Percentiles rank a stretch among this genome's conserved stretches.
Conservation (phyloP, 371 early-diverging fungal genomes). For the Apophysomyces trapeziformis region DNA sequence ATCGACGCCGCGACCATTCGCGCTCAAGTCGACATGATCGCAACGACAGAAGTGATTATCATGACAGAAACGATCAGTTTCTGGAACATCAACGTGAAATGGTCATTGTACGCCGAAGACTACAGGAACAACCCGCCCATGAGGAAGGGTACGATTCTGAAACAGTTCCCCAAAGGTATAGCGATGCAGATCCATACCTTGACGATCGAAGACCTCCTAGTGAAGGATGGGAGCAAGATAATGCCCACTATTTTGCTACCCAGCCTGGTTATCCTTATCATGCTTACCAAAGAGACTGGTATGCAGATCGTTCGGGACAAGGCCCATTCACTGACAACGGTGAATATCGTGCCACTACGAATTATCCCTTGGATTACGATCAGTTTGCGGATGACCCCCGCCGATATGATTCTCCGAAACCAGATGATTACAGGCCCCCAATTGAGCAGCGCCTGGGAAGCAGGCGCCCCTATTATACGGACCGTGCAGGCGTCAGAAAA, state of each 20-base stretch:
- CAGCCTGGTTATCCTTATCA: background rate
- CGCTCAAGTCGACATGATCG: background rate
- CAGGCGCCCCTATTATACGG: background rate
- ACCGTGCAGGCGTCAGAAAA: background rate
- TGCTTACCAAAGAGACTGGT: background rate
- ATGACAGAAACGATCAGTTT: background rate
- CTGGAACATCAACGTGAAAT: background rate
- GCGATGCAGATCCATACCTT: background rate
- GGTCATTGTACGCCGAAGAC: conserved; percentile 2
- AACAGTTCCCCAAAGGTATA: background rate
- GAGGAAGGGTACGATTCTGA: background rate
- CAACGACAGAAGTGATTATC: background rate
- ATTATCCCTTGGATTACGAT: background rate
- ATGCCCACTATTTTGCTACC: background rate
- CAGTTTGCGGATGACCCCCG: background rate
- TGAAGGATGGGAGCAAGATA: background rate
- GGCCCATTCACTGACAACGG: background rate
- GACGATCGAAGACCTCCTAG: background rate
- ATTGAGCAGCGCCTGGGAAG: background rate
- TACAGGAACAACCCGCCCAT: background rate
- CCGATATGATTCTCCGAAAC: background rate
- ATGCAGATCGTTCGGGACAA: background rate
- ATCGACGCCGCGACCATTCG: background rate
- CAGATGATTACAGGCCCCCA: background rate
- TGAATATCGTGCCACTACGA: background rate